These are phyloP conservation scores for Thielaviopsis euricoi DNA, from an alignment of 2,329 filamentous ascomycete genomes.

Conservation along the genomic window DNA sequence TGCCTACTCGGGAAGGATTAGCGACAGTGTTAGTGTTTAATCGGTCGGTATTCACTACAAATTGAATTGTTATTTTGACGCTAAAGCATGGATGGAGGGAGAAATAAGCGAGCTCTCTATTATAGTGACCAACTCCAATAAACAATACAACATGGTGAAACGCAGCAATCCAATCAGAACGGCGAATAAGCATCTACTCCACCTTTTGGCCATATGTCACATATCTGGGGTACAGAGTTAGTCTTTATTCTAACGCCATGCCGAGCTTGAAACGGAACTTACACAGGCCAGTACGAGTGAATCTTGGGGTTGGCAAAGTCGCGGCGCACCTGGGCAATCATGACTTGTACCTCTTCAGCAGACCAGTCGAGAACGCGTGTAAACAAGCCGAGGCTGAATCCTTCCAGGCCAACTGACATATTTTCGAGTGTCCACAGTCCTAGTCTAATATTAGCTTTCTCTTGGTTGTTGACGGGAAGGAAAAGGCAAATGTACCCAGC, in stretches of 20 bases:
- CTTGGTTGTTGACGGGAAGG: too few species aligned
- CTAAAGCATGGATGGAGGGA: too few species aligned
- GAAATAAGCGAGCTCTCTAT: too few species aligned
- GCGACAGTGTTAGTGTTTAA: too few species aligned
- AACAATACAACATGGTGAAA: too few species aligned
- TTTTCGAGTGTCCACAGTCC: slow-evolving; percentile 17
- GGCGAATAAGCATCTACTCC: too few species aligned
- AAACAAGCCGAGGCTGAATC: slow-evolving; percentile 19
- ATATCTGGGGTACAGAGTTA: neutral
- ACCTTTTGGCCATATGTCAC: slow-evolving; percentile 1
- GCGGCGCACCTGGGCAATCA: slow-evolving; percentile 17
- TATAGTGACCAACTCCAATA: too few species aligned
- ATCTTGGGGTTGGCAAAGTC: slow-evolving; percentile 17
- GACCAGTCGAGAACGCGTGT: slow-evolving; percentile 19
- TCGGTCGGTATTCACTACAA: too few species aligned
- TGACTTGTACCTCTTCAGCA: slow-evolving; percentile 16
- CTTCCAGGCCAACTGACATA: slow-evolving; percentile 16
- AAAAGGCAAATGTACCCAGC: slow-evolving; percentile 21
- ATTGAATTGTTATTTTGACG: too few species aligned
- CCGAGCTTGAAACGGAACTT: slow-evolving; percentile 13
- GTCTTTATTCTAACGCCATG: too few species aligned
- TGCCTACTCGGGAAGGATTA: too few species aligned
- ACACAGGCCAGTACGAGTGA: slow-evolving; percentile 21
- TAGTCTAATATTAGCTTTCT: neutral
- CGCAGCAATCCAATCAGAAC: too few species aligned